A percentile compares a stretch with the other conserved stretches of the same genome.
Conservation (phyloP, 768 basidiomycete species). For the Collybia mongolica region DNA sequence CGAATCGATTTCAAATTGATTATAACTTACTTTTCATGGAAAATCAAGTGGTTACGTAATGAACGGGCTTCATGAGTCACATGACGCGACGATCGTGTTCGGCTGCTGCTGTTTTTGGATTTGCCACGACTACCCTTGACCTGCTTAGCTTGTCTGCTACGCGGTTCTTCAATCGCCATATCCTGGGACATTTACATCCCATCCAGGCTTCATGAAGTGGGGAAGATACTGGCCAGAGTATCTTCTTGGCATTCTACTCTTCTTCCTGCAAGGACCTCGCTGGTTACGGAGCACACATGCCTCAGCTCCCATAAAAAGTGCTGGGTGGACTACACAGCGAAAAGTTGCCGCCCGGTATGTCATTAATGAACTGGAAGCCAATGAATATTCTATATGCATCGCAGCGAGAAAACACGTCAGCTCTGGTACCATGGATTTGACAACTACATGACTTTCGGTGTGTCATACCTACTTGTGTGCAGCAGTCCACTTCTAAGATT, state of each 20-base stretch:
- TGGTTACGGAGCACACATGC: constrained; percentile 30
- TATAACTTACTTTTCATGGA: too few species aligned
- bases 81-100: constrained; percentile 5
- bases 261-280: constrained; percentile 32
- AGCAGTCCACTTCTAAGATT: constrained; percentile 10
- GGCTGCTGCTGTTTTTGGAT: constrained; percentile 2
- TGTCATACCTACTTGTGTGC: constrained; percentile 12
- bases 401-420: constrained; percentile 68
- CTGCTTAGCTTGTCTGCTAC: background rate
- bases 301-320: constrained; percentile 27
- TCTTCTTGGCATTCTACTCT: constrained; percentile 37
- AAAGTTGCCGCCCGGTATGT: constrained; percentile 58
- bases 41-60: too few species aligned
- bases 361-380: background rate
- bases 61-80: background rate
- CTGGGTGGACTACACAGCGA: constrained; percentile 55
- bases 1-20: too few species aligned
- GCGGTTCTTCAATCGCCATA: too few species aligned
- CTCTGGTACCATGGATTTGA: constrained; percentile 91
- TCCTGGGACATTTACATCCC: background rate
- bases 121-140: constrained; percentile 29
- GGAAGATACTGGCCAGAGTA: constrained; percentile 52
- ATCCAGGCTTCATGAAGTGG: constrained; percentile 43
- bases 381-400: background rate
- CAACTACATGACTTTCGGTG: constrained; percentile 85